phyloP scores from a whole-genome alignment of 2,329 filamentous ascomycete species.

The Purpureocillium lavendulum region DNA sequence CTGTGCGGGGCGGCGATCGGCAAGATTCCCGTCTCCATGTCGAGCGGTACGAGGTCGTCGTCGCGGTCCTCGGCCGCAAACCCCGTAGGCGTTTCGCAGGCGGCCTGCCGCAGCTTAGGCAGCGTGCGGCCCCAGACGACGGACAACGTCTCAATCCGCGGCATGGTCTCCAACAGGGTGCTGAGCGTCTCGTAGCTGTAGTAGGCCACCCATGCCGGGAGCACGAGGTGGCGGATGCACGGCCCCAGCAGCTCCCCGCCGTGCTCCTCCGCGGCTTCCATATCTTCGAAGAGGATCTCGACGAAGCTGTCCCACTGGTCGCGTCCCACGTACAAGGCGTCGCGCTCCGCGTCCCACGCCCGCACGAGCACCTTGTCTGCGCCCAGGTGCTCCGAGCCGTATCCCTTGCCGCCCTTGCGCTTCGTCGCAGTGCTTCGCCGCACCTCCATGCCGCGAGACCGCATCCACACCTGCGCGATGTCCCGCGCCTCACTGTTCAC shows the following conservation, averaged over 20 bases:
- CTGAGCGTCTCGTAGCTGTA: slow-evolving; percentile 12
- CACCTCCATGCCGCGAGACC: slow-evolving; percentile 1
- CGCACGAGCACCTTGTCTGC: slow-evolving; percentile 7
- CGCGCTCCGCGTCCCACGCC: slow-evolving; percentile 7
- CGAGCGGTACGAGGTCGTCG: neutral
- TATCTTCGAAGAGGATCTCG: slow-evolving; percentile 1
- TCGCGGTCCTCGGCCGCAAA: neutral
- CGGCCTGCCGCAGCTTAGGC: no score
- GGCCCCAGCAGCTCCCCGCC: slow-evolving; percentile 4
- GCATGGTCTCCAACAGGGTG: slow-evolving; percentile 6
- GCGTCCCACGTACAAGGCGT: slow-evolving; percentile 11
- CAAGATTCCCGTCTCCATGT: no score
- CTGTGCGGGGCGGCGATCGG: no score
- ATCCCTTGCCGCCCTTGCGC: no score
- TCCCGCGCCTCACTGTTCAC: slow-evolving; percentile 15
- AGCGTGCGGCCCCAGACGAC: no score
- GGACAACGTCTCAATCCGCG: slow-evolving; percentile 11
- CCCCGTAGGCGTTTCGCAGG: no score
- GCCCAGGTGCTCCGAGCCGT: no score
- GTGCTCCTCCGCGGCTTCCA: no score
- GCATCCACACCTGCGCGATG: slow-evolving; percentile 10
- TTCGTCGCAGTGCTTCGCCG: no score
- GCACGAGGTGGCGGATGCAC: slow-evolving; percentile 11
- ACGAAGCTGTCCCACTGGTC: slow-evolving; percentile 11
- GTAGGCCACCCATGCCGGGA: slow-evolving; percentile 17